Evolutionary conservation across 345 rosid genomes (phyloP).

Genomic region (Passiflora organensis): DNA sequence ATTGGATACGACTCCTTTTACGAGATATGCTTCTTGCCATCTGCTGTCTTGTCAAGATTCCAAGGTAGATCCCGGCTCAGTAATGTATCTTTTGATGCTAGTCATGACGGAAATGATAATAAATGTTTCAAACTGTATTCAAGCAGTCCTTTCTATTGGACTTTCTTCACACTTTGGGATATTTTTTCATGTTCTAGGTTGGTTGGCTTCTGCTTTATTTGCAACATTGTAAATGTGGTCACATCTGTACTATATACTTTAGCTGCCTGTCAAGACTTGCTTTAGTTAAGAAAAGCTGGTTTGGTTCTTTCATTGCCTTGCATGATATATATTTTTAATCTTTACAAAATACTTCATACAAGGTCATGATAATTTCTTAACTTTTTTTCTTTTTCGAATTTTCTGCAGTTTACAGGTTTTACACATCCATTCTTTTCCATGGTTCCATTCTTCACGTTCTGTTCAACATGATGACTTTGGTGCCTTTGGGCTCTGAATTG

Average conservation of each 20-base stretch:
- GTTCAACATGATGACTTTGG: conserved; percentile 96
- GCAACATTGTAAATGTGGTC: too few relatives aligned
- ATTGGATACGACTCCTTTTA: conserved; percentile 79
- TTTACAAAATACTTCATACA: background rate
- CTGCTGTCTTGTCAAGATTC: conserved; percentile 57
- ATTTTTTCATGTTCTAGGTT: too few relatives aligned
- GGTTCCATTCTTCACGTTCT: conserved; percentile 86
- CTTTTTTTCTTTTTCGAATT: background rate
- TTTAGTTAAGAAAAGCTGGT: too few relatives aligned
- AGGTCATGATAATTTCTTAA: conserved; percentile 7
- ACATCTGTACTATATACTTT: too few relatives aligned
- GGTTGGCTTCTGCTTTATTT: too few relatives aligned
- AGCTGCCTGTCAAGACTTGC: too few relatives aligned
- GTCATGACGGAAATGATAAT: background rate
- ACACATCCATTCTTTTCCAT: conserved; percentile 71
- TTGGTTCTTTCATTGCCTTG: conserved; percentile 4
- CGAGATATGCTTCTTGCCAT: conserved; percentile 83
- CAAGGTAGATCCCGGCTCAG: conserved; percentile 47
- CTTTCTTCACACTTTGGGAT: too few relatives aligned
- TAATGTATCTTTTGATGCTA: background rate
- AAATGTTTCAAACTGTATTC: too few relatives aligned
- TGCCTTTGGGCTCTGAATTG: conserved; percentile 90
- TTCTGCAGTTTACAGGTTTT: conserved; percentile 80
- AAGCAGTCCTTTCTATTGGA: too few relatives aligned
- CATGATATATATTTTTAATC: too few relatives aligned